Percentiles rank a stretch among this genome's conserved stretches.
Conservation (phyloP, 2,329 filamentous ascomycete species). For the Microsporum canis region DNA sequence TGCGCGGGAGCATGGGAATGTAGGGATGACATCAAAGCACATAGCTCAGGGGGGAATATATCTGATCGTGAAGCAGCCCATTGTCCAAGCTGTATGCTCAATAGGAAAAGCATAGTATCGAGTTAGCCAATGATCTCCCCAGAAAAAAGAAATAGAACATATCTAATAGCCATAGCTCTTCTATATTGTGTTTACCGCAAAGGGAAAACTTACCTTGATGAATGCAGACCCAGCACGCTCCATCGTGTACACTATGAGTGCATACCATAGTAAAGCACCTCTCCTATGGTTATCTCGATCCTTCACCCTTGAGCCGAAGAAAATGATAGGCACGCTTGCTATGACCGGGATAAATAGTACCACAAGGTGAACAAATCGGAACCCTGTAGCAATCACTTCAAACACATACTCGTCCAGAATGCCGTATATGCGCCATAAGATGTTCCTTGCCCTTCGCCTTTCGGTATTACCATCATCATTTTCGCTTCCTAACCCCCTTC, state of each 20-base stretch:
- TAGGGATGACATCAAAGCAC: conserved; percentile 81
- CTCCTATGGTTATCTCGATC: conserved; percentile 61
- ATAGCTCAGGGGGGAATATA: conserved; percentile 90
- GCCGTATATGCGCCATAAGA: conserved; percentile 50
- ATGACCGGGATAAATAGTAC: conserved; percentile 88
- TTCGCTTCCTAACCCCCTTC: background rate
- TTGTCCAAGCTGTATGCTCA: conserved; percentile 61
- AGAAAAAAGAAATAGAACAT: background rate
- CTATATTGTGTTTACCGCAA: background rate
- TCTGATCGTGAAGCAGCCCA: conserved; percentile 95
- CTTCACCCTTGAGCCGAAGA: conserved; percentile 56
- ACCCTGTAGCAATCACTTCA: conserved; percentile 75
- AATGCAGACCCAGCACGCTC: conserved; percentile 89
- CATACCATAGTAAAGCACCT: conserved; percentile 91
- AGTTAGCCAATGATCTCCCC: background rate
- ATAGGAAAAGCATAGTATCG: background rate
- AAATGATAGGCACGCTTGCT: conserved; percentile 64
- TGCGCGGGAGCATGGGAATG: conserved; percentile 93
- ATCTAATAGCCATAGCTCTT: background rate
- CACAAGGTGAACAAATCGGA: conserved; percentile 78
- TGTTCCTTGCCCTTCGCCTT: conserved; percentile 48
- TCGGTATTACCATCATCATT: conserved; percentile 55
- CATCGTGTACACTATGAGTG: conserved; percentile 77
- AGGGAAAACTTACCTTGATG: conserved; percentile 59
- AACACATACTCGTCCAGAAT: conserved; percentile 50